A percentile compares a stretch with the other conserved stretches of the same genome.
Conservation (phyloP, 2,329 filamentous ascomycete species). For the Tolypocladium sp. region DNA sequence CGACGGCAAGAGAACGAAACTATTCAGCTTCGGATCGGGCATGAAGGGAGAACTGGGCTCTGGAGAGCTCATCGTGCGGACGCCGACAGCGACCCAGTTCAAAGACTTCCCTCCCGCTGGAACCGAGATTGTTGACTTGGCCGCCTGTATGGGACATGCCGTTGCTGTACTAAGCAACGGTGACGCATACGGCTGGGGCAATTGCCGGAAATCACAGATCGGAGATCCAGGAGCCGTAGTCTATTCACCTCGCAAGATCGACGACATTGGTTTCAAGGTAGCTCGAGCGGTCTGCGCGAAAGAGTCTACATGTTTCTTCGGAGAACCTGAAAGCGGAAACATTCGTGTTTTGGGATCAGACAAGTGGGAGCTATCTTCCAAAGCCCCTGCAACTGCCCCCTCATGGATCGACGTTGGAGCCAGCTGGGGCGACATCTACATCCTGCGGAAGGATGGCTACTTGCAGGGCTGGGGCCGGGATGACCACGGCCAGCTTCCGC, state of each 20-base stretch:
- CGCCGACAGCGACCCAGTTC: constrained; percentile 39
- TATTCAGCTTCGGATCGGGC: constrained; percentile 59
- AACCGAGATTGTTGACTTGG: constrained; percentile 52
- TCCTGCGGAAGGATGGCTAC: constrained; percentile 51
- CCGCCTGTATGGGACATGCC: constrained; percentile 70
- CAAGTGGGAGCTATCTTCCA: constrained; percentile 58
- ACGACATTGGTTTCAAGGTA: constrained; percentile 50
- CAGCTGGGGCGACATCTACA: constrained; percentile 75
- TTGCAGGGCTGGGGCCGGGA: constrained; percentile 73
- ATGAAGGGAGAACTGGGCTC: constrained; percentile 65
- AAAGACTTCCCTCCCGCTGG: constrained; percentile 54
- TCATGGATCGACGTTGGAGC: constrained; percentile 63
- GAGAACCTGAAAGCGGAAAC: constrained; percentile 43
- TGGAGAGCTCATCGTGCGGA: constrained; percentile 41
- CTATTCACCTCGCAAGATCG: constrained; percentile 53
- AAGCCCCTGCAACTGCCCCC: constrained; percentile 41
- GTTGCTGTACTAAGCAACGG: constrained; percentile 67
- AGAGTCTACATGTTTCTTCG: constrained; percentile 73
- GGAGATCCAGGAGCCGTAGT: constrained; percentile 48
- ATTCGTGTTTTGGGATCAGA: constrained; percentile 63
- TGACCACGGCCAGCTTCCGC: constrained; percentile 74
- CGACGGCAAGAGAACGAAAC: constrained; percentile 29
- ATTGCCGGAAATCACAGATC: constrained; percentile 75
- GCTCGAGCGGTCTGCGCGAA: constrained; percentile 65
- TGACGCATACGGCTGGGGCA: constrained; percentile 81